Base-by-base conservation (phyloP, 2,329 filamentous ascomycete genomes). In the Daldinia sp. region DNA sequence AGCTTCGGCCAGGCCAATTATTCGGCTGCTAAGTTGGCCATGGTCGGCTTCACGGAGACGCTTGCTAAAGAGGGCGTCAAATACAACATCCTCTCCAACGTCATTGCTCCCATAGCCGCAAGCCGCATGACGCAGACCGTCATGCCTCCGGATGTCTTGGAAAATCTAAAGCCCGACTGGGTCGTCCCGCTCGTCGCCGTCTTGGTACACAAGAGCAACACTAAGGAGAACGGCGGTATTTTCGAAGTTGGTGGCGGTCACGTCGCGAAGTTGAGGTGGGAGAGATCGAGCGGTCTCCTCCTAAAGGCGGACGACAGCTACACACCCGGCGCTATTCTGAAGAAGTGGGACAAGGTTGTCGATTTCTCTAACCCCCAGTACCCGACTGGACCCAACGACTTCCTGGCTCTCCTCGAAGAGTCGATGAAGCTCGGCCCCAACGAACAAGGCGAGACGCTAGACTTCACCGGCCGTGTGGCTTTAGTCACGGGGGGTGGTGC, bases 1-100 rank as follows among this genome's bases (percentile, higher is more conserved):
- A 95, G 88, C 81, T 98, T 97, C 75, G 95, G 94, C 69, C 94
- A 98, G 82, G 87, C 89, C 77, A 98, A 97, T 81, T 99, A 99
- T 82, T 96, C 94, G 83, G 94, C 95, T 64, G 95, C 95, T 75
- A 99, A 98, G 84, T 85, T 98, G 68, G 91, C 92, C 68, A 89
- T 96, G 82, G 93, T 99, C 66, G 95, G 94, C 70, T 98, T 98
- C 83, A 97, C 94, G 35, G 94, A 99, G 85, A 97, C 95, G 3
- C 85, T 99, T 67, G 95, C 95, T 63, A 98, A 98, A 85, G 95
- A 99, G 83, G 95, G 95, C 70, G 83, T 87, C 76, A 98, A 98
- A 82, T 99, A 99, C 83, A 98, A 98, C 85, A 98, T 99, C 71
- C 81, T 97, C 73, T 88, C 85, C 83, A 99, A 99, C 79, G 92